Evolutionary conservation across 2,329 filamentous ascomycete genomes (phyloP), one percentile per base, ranked within the genome.

Genomic region (Aspergillaceae sp.): DNA sequence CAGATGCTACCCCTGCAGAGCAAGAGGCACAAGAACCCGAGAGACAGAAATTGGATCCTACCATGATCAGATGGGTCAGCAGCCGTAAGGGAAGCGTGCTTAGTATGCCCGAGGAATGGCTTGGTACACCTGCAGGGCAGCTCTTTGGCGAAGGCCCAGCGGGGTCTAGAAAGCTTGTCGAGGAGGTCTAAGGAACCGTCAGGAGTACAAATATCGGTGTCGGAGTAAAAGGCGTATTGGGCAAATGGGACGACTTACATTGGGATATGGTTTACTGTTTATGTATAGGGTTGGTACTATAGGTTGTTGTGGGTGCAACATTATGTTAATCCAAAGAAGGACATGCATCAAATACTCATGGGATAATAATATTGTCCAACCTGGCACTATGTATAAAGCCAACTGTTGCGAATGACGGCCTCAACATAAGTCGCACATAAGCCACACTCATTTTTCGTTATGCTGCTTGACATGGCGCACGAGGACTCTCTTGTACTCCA

Each of bases 31-130:
- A 58, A 11, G 65, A 69, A 37, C 33, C 52, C 3, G 61, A 66
- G 35, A 70, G 64, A 50, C 58, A 66, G 36, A 70, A 64, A 50
- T 57, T 70, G 6, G 66, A 74, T 36, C 66, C 70, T 8, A 65
- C 67, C 1, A 69, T 71, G 60, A 65, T 69, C 30, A 60, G 73
- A 51, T 75, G 71, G 69, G 52, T 72, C 34, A 71, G 66, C 51
- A 64, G 61, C 43, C 57, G 57, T 11, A 57, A 69, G 9, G 71
- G 71, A 4, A 67, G 66, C 51, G 63, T 51, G 48, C 49, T 75
- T 34, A 64, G 61, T 29, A 67, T 75, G 29, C 73, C 73, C 7
- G 64, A 69, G 38, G 72, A 74, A 58, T 74, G 73, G 70, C 47
- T 74, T 40, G 72, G 68, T 2, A 68, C 64, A 43, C 64, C 67